Percentiles rank a stretch among this genome's conserved stretches.
phyloP scores from a whole-genome alignment of 2,329 filamentous ascomycete genomes.

The Fusarium sp. region DNA sequence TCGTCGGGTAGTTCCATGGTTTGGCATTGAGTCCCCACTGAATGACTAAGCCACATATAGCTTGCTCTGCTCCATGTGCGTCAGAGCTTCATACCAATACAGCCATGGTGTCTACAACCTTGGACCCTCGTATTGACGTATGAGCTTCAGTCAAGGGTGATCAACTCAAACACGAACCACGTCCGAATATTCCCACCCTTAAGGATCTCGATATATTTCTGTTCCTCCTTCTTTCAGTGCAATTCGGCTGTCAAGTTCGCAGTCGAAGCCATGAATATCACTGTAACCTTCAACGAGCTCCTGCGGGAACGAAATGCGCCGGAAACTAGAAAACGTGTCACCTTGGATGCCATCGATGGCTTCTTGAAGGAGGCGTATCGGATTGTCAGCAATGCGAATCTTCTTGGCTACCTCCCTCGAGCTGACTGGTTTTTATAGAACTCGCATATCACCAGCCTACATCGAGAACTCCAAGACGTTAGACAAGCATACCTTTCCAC shows the following conservation, averaged over 20 bases:
- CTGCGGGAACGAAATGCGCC: slow-evolving; percentile 70
- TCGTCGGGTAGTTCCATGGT: neutral
- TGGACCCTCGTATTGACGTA: slow-evolving; percentile 20
- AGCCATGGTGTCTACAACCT: slow-evolving; percentile 47
- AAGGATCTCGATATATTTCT: neutral
- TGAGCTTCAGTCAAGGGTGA: slow-evolving; percentile 22
- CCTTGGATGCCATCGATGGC: slow-evolving; percentile 74
- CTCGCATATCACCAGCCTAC: slow-evolving; percentile 83
- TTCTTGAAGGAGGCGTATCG: slow-evolving; percentile 95
- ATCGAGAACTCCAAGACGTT: slow-evolving; percentile 83
- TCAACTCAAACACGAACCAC: slow-evolving; percentile 24
- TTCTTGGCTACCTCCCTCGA: slow-evolving; percentile 2
- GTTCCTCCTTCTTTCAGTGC: slow-evolving; percentile 3
- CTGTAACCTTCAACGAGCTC: slow-evolving; percentile 75
- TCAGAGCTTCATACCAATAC: slow-evolving; percentile 41
- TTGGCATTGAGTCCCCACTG: neutral
- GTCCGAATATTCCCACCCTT: neutral
- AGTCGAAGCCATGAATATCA: slow-evolving; percentile 69
- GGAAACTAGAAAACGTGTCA: slow-evolving; percentile 57
- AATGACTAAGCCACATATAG: slow-evolving; percentile 44
- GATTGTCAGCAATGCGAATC: slow-evolving; percentile 72
- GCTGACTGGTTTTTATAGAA: slow-evolving; percentile 68
- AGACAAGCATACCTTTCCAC: slow-evolving; percentile 93
- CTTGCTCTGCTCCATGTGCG: slow-evolving; percentile 34
- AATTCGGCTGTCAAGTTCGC: slow-evolving; percentile 6